Base-by-base conservation (phyloP, 2,329 filamentous ascomycete species). In the Scedosporium apiospermum region DNA sequence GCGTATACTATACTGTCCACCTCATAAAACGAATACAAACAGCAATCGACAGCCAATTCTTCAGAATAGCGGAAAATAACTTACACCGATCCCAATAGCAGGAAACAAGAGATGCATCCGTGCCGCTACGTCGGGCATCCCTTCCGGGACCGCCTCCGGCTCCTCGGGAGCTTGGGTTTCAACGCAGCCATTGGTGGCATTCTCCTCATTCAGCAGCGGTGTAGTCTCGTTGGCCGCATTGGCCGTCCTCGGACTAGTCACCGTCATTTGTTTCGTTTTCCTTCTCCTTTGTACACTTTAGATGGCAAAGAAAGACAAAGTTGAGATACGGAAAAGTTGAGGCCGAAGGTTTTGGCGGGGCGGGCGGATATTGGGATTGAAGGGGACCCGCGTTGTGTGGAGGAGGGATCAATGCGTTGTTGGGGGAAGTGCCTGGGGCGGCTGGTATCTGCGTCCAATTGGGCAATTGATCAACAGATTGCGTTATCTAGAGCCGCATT, bases 81-180 rank as follows among this genome's bases (percentile, higher is more conserved):
- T 58, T 62, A 76, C 73, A 30, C 74, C 75, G 41, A 77, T 72
- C n/a, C 73, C 74, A 12, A 77, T 69, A 34, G 74, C 73, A 4
- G 72, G 73, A 30, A 77, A 57, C 38, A 77, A 65, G 4, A 76
- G 57, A 64, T 76, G 71, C 70, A 77, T 71, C 65, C 75, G 75
- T 55, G 69, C 68, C 4, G 70, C 69, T 67, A 72, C 69, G 57
- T 68, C 67, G n/a, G 69, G 69, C 55, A 68, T 63, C 18, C 69
- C 69, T 23, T 68, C 66, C 44, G 63, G 63, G 12, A 12, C 23
- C 16, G 23, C 34, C 23, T 68, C 67, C 3, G 64, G 30, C 63
- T 58, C 26, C 26, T 27, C 55, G 55, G 42, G 44, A 34, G 62
- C 26, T 12, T 27, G 21, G 46, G 61, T 57, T 14, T 53, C 57